phyloP scores from a whole-genome alignment of 352 stramenopile species.

The Bremia lactucae region DNA sequence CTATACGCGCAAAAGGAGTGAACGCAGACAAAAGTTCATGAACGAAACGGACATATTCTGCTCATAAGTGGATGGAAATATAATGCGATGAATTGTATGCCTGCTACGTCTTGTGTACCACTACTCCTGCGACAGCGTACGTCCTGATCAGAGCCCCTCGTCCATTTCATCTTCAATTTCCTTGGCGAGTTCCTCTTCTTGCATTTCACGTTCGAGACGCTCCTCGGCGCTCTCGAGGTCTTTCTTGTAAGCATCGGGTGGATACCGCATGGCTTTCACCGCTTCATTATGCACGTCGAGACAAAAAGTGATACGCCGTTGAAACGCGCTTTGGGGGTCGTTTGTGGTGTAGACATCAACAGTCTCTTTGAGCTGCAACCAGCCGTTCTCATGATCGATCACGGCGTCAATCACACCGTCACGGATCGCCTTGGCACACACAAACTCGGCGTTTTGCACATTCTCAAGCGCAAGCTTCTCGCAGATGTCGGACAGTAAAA shows the following conservation, averaged over 20 bases:
- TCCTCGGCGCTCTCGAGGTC: slow-evolving; percentile 89
- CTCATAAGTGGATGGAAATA: slow-evolving; percentile 1
- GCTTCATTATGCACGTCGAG: slow-evolving; percentile 98
- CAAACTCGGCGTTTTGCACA: slow-evolving; percentile 91
- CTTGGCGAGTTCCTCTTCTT: slow-evolving; percentile 91
- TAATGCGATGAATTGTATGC: slow-evolving; percentile 13
- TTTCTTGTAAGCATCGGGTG: slow-evolving; percentile 95
- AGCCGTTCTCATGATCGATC: slow-evolving; percentile 94
- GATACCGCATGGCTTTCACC: slow-evolving; percentile 96
- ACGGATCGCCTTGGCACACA: slow-evolving; percentile 96
- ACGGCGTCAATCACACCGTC: slow-evolving; percentile 97
- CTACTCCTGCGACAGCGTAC: too few relatives aligned
- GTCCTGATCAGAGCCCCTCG: slow-evolving; percentile 60
- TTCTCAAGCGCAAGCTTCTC: slow-evolving; percentile 89
- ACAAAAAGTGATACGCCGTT: slow-evolving; percentile 96
- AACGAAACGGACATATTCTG: neutral
- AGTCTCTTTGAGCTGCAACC: slow-evolving; percentile 86
- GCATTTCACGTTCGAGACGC: slow-evolving; percentile 86
- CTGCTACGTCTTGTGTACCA: too few relatives aligned
- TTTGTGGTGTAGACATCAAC: slow-evolving; percentile 88
- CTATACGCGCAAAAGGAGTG: slow-evolving; percentile 77
- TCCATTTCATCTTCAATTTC: slow-evolving; percentile 97
- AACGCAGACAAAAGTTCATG: neutral
- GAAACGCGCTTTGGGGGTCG: slow-evolving; percentile 92
- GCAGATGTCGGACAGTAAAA: slow-evolving; percentile 88